Conservation (phyloP, 305 asterid species). For the Salvia sclarea region DNA sequence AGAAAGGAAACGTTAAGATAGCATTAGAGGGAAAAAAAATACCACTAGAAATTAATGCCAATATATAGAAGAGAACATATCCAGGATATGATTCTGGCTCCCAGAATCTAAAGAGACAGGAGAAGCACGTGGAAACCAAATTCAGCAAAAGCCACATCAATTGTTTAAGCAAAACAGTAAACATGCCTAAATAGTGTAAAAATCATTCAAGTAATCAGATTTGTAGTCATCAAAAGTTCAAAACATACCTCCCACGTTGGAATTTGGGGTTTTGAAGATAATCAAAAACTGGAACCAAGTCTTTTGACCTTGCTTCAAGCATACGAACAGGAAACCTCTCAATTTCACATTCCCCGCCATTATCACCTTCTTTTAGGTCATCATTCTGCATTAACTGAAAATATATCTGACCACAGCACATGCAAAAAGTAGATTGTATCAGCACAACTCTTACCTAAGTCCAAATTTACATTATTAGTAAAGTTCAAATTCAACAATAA, state of each 20-base stretch:
- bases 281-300: conserved; percentile 77
- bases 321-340: conserved; percentile 61
- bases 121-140: not conserved
- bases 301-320: conserved; percentile 74
- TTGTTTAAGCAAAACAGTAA: not conserved
- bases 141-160: not conserved
- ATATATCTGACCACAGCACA: conserved; percentile 53
- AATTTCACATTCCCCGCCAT: conserved; percentile 75
- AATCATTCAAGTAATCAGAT: not conserved
- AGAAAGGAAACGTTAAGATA: not conserved
- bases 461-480: conserved; percentile 10
- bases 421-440: conserved; percentile 12
- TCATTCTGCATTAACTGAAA: conserved; percentile 58
- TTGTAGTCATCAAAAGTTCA: not conserved
- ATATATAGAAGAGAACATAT: not conserved
- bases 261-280: conserved; percentile 60
- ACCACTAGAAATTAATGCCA: conserved; percentile 16
- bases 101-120: not conserved
- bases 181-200: not conserved
- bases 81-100: not conserved
- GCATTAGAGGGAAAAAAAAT: not conserved
- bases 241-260: conserved; percentile 64
- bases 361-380: conserved; percentile 41
- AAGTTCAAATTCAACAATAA: conserved; percentile 17
- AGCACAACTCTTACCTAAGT: conserved; percentile 20